Percentiles rank a stretch among this genome's conserved stretches.
Conservation (phyloP, 805 yeast genomes). For the Maudiozyma bulderi region DNA sequence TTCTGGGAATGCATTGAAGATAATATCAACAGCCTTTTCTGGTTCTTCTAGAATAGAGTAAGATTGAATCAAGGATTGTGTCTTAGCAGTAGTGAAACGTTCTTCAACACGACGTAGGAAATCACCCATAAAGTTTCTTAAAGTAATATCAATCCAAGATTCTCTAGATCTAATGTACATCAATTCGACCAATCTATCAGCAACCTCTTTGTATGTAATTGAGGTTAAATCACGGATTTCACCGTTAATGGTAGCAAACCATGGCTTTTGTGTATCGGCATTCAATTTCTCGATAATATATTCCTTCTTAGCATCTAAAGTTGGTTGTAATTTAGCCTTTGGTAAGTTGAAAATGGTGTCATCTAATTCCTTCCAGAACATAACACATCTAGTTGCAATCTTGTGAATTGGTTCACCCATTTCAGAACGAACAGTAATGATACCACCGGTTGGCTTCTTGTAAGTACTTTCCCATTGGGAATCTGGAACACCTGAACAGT, state of each 20-base stretch:
- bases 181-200: constrained; percentile 77
- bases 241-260: constrained; percentile 73
- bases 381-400: constrained; percentile 94
- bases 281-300: constrained; percentile 78
- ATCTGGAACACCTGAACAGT: constrained; percentile 85
- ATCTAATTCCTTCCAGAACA: constrained; percentile 96
- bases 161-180: constrained; percentile 68
- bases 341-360: constrained; percentile 87
- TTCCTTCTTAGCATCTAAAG: constrained; percentile 72
- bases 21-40: constrained; percentile 43
- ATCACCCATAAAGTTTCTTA: constrained; percentile 80
- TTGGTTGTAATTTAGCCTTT: constrained; percentile 74
- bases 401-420: constrained; percentile 99
- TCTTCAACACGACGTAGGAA: constrained; percentile 93
- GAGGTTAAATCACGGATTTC: constrained; percentile 87
- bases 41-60: constrained; percentile 64
- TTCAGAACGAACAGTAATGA: constrained; percentile 91
- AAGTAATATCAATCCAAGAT: constrained; percentile 81
- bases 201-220: constrained; percentile 91
- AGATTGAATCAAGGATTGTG: constrained; percentile 65
- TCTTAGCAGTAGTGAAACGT: constrained; percentile 61
- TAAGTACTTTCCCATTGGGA: constrained; percentile 87
- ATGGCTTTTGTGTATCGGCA: constrained; percentile 94
- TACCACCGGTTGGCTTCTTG: constrained; percentile 93
- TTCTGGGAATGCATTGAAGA: constrained; percentile 61